Base-by-base conservation (phyloP, 1,284 basidiomycete genomes). In the Sporisorium exsertum region DNA sequence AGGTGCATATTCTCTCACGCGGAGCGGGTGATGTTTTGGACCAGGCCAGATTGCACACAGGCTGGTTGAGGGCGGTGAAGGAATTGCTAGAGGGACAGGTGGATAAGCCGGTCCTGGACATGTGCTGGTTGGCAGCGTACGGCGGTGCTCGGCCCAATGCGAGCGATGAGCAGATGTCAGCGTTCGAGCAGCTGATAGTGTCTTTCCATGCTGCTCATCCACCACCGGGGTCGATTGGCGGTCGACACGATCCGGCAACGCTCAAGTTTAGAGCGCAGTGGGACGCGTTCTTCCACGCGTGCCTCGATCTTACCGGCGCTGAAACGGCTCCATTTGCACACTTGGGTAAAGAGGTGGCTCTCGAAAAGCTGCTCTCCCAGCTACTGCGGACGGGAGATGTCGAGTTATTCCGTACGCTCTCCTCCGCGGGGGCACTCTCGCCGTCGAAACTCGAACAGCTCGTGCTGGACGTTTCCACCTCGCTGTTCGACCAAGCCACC, bases 41-140 rank as follows among this genome's bases (percentile, higher is more conserved):
- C 2, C 40, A 59, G 9, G 22, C 43, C 12, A 40, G 45, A 20
- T 5, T 29, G 67, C 67, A 70, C 35, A 13, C 70, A 10, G 5
- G 15, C 26, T 70, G 72, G 72, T 37, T 75, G 24, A 15, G 26
- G 5, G 22, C 45, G 32, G 53, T 70, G 5, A 42, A 47, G 10
- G n/a, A 16, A 0, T 16, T 75, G 52, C 33, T 70, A 0, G 58
- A 50, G n/a, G 59, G 26, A 0, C 42, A 56, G n/a, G 22, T 10
- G 10, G 22, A 35, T 2, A 58, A 56, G 40, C 47, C 47, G 15
- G 27, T 15, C 9, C 7, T 61, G 2, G 72, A 75, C 33, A 5
- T 70, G 12, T 70, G 67, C 54, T 75, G 72, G 72, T 29, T 75
- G 12, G 66, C 72, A 6, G 72, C 72, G 7, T 70, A 56, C 18